Conservation (phyloP, 768 basidiomycete genomes). For the Mrakia blollopis region DNA sequence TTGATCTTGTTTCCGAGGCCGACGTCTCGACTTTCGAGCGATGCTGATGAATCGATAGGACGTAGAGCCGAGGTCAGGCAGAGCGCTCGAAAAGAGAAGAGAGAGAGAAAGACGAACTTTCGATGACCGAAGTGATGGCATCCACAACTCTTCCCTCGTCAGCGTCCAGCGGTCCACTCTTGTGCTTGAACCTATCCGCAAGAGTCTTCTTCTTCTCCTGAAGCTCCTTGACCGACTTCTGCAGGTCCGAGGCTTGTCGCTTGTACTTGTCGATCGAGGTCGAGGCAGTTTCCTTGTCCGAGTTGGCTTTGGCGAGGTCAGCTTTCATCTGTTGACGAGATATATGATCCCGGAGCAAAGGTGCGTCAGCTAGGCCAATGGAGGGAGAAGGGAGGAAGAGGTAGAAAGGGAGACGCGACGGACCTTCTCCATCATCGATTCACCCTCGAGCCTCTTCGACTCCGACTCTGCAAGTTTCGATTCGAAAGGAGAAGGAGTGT, state of each 20-base stretch:
- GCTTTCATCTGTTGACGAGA: background rate
- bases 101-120: background rate
- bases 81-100: background rate
- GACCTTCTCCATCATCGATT: background rate
- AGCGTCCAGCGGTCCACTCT: background rate
- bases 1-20: background rate
- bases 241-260: background rate
- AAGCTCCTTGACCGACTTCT: background rate
- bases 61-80: background rate
- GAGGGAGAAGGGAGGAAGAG: background rate
- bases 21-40: background rate
- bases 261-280: background rate
- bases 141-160: background rate
- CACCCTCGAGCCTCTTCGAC: background rate
- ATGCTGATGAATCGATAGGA: background rate
- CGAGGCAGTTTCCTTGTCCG: background rate
- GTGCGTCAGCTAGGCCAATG: background rate
- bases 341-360: too few relatives aligned
- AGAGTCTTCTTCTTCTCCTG: conserved; percentile 3
- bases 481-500: background rate
- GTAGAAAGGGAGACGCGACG: background rate
- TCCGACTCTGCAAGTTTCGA: background rate
- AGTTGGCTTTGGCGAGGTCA: background rate
- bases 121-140: background rate
- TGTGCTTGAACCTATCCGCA: background rate